These are phyloP conservation scores for Microbotryomycetes sp. DNA, from an alignment of 1,284 basidiomycete species.

Conservation along the genomic window DNA sequence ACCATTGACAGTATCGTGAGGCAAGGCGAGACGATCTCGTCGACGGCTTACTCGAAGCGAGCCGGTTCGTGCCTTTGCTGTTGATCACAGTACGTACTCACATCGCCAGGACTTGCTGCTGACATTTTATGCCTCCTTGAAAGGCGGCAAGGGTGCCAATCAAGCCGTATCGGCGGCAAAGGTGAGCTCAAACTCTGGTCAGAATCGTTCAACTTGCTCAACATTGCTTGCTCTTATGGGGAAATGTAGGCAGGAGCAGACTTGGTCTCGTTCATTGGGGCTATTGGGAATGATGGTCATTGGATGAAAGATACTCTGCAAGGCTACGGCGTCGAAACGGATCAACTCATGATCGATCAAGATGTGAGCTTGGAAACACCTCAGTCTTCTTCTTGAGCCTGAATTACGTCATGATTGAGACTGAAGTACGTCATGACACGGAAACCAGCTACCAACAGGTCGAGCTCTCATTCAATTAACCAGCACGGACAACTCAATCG, in stretches of 20 bases:
- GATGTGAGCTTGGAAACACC: slow-evolving; percentile 38
- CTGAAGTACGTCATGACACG: background rate
- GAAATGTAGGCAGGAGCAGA: slow-evolving; percentile 38
- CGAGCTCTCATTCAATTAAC: slow-evolving; percentile 48
- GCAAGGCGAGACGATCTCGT: slow-evolving; percentile 48
- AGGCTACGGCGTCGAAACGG: slow-evolving; percentile 41
- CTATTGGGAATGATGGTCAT: slow-evolving; percentile 43
- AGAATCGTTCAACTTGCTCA: background rate
- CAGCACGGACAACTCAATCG: slow-evolving; percentile 44
- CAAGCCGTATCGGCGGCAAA: slow-evolving; percentile 46
- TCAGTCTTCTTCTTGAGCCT: slow-evolving; percentile 40
- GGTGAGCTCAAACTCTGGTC: slow-evolving; percentile 8
- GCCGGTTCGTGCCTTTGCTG: slow-evolving; percentile 24
- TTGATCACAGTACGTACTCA: no score
- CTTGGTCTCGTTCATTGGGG: slow-evolving; percentile 44
- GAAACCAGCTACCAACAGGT: slow-evolving; percentile 39
- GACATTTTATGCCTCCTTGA: fast-evolving
- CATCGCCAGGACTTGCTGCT: no score
- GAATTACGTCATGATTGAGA: background rate
- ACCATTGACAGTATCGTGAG: slow-evolving; percentile 38
- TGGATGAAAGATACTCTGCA: slow-evolving; percentile 41
- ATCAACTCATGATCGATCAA: slow-evolving; percentile 36
- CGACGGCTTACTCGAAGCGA: slow-evolving; percentile 41
- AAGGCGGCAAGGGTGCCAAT: slow-evolving; percentile 50
- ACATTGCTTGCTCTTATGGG: background rate